phyloP scores from a whole-genome alignment of 805 yeast species.

The Teunomyces cretensis region DNA sequence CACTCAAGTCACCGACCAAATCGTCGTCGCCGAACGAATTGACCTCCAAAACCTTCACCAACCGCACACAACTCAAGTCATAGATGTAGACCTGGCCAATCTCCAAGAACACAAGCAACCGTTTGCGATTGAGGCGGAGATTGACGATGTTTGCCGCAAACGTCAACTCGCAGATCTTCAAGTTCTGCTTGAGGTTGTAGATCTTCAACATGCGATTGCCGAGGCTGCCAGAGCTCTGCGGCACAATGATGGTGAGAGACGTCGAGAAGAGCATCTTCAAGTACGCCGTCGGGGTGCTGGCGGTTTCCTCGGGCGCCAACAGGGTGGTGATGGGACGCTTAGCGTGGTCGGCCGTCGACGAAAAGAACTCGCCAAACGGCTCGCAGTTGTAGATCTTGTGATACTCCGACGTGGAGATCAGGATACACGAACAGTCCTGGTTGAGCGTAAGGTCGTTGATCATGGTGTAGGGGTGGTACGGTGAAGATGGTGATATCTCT shows the following conservation, averaged over 20 bases:
- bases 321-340: not conserved
- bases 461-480: not conserved
- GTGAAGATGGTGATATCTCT: not conserved
- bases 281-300: slow-evolving; percentile 23
- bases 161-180: slow-evolving; percentile 78
- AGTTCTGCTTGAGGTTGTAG: slow-evolving; percentile 40
- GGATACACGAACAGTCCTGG: slow-evolving; percentile 42
- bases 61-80: slow-evolving; percentile 86
- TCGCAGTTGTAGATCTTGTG: slow-evolving; percentile 45
- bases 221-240: slow-evolving; percentile 18
- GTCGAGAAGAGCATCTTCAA: slow-evolving; percentile 43
- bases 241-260: slow-evolving; percentile 40
- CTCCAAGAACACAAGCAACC: slow-evolving; percentile 71
- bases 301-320: not conserved
- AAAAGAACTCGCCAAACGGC: slow-evolving; percentile 45
- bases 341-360: slow-evolving; percentile 13
- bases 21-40: slow-evolving; percentile 11
- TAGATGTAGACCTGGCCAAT: slow-evolving; percentile 82
- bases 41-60: slow-evolving; percentile 47
- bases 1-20: slow-evolving; percentile 37
- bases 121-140: slow-evolving; percentile 76
- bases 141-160: slow-evolving; percentile 75
- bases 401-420: slow-evolving; percentile 30
- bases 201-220: slow-evolving; percentile 37
- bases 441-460: slow-evolving; percentile 42